Conservation (phyloP, 768 basidiomycete species). For the Rhodotorula babjevae region DNA sequence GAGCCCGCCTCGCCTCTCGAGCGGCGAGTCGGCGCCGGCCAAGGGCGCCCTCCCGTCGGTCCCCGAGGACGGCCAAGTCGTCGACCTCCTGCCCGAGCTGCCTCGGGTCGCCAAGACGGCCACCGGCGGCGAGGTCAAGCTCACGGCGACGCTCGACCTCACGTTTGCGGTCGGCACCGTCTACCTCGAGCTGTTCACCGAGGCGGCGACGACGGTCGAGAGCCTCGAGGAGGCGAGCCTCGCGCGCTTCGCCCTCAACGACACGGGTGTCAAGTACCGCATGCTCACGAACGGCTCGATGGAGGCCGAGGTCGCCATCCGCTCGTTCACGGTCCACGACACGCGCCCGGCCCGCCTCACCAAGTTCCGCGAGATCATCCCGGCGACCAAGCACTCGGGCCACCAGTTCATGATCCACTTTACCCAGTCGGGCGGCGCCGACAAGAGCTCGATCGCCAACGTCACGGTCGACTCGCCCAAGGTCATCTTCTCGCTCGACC, state of each 20-base stretch:
- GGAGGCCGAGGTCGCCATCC: conserved; percentile 80
- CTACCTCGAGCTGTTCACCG: conserved; percentile 81
- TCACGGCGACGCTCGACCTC: conserved; percentile 68
- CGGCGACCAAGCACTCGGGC: conserved; percentile 80
- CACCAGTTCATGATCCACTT: conserved; percentile 87
- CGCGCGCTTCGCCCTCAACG: conserved; percentile 73
- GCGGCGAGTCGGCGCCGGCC: neutral
- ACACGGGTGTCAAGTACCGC: conserved; percentile 73
- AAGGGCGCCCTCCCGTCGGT: conserved; percentile 7
- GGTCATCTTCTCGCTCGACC: conserved; percentile 86
- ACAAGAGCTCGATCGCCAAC: conserved; percentile 64
- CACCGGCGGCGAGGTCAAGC: conserved; percentile 47
- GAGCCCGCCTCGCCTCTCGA: conserved; percentile 8
- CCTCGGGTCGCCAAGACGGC: conserved; percentile 41
- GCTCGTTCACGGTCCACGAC: conserved; percentile 86
- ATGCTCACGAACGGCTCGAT: conserved; percentile 73
- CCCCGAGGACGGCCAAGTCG: conserved; percentile 15
- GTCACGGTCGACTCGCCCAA: conserved; percentile 87
- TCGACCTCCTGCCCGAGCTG: conserved; percentile 50
- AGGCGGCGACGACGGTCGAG: conserved; percentile 55
- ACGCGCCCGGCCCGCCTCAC: conserved; percentile 68
- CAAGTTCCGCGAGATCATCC: conserved; percentile 90
- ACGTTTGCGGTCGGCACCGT: conserved; percentile 65
- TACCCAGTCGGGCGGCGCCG: conserved; percentile 62
- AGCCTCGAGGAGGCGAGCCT: conserved; percentile 74